Evolutionary conservation across 2,329 filamentous ascomycete genomes (phyloP).

Genomic region (Trichoderma lentiforme): DNA sequence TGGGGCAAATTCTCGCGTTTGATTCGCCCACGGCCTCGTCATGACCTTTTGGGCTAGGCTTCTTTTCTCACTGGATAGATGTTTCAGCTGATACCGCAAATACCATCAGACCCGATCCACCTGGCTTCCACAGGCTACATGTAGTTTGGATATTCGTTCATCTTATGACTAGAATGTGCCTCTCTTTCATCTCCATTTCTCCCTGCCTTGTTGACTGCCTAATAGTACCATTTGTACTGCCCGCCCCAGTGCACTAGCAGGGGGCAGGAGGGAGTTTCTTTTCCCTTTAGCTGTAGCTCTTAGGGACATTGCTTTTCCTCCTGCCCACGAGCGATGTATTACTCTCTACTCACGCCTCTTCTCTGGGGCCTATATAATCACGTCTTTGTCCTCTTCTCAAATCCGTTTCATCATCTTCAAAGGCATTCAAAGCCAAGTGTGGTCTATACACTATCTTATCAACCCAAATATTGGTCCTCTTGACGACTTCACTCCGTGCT

Average conservation of each 20-base stretch:
- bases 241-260: no score
- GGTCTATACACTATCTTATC: background rate
- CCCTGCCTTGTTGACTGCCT: background rate
- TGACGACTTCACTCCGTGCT: background rate
- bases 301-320: no score
- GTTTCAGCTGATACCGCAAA: no score
- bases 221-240: background rate
- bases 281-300: background rate
- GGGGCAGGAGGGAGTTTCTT: background rate
- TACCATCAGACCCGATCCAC: no score
- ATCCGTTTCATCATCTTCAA: background rate
- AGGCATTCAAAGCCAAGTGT: background rate
- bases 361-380: background rate
- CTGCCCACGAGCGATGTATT: background rate
- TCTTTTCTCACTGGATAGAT: no score
- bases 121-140: no score
- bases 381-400: background rate
- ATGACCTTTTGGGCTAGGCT: constrained; percentile 7
- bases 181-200: background rate
- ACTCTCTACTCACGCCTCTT: background rate
- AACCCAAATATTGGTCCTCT: background rate
- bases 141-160: no score
- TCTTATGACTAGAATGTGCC: no score
- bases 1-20: background rate
- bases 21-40: background rate